These are phyloP conservation scores for Sugiyamaella xylanicola DNA, from an alignment of 1,139 yeast genomes.

Conservation along the genomic window DNA sequence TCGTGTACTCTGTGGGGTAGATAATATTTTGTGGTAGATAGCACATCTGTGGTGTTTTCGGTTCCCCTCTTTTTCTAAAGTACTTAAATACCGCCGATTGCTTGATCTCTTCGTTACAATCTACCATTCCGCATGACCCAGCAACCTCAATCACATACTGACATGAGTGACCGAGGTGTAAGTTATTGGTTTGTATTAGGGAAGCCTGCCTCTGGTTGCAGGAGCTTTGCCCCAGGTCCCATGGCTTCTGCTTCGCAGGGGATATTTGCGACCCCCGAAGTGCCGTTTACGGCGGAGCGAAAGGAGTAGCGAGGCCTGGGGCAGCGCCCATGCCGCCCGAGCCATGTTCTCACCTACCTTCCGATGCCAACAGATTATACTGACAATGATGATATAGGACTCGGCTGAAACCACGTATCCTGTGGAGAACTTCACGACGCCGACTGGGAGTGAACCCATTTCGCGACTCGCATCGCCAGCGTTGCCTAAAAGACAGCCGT, in stretches of 20 bases:
- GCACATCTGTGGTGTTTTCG: background rate
- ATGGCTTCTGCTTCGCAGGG: background rate
- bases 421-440: background rate
- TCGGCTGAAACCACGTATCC: background rate
- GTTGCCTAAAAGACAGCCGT: constrained; percentile 18
- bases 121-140: background rate
- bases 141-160: too few species aligned
- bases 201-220: background rate
- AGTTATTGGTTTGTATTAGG: background rate
- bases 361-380: background rate
- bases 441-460: constrained; percentile 11
- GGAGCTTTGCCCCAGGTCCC: background rate
- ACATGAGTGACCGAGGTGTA: too few species aligned
- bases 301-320: background rate
- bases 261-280: background rate
- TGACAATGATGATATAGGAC: background rate
- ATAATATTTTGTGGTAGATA: background rate
- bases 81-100: background rate
- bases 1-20: background rate
- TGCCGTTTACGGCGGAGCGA: background rate
- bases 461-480: constrained; percentile 16
- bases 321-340: background rate
- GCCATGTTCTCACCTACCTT: background rate
- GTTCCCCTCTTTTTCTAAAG: background rate
- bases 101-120: background rate